These are phyloP conservation scores for Globisporangium radiosum DNA, from an alignment of 352 stramenopile genomes.

Conservation along the genomic window DNA sequence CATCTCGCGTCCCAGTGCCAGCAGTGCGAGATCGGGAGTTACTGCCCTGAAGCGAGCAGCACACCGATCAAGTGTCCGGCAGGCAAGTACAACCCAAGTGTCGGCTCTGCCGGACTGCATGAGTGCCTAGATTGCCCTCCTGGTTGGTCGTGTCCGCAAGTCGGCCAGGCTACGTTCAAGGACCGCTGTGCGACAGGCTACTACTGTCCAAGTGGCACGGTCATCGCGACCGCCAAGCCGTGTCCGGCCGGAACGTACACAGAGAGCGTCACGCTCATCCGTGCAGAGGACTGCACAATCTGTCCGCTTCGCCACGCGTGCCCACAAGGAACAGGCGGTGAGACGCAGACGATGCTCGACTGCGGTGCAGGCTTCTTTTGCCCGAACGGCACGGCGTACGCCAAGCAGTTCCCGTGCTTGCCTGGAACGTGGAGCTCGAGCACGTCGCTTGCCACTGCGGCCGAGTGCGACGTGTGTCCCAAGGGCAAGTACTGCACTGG, in stretches of 20 bases:
- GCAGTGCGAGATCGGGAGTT: slow-evolving; percentile 60
- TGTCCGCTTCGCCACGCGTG: slow-evolving; percentile 74
- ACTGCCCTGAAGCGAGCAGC: slow-evolving; percentile 78
- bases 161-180: slow-evolving; percentile 52
- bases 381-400: slow-evolving; percentile 63
- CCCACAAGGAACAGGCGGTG: slow-evolving; percentile 59
- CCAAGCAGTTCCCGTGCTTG: slow-evolving; percentile 74
- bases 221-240: slow-evolving; percentile 39
- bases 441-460: slow-evolving; percentile 43
- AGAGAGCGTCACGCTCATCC: slow-evolving; percentile 54
- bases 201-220: slow-evolving; percentile 66
- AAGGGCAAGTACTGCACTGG: slow-evolving; percentile 84
- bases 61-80: slow-evolving; percentile 58
- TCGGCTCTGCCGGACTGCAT: slow-evolving; percentile 33
- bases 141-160: slow-evolving; percentile 66
- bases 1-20: slow-evolving; percentile 42
- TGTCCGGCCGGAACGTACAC: slow-evolving; percentile 80
- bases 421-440: slow-evolving; percentile 85
- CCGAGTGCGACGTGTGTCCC: slow-evolving; percentile 76
- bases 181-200: slow-evolving; percentile 62
- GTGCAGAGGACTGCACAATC: slow-evolving; percentile 63
- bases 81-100: slow-evolving; percentile 66
- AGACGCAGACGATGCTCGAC: slow-evolving; percentile 59
- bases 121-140: slow-evolving; percentile 66
- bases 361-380: slow-evolving; percentile 78